Evolutionary conservation across 2,329 filamentous ascomycete genomes (phyloP).

Genomic region (Trichophaea hybrida): DNA sequence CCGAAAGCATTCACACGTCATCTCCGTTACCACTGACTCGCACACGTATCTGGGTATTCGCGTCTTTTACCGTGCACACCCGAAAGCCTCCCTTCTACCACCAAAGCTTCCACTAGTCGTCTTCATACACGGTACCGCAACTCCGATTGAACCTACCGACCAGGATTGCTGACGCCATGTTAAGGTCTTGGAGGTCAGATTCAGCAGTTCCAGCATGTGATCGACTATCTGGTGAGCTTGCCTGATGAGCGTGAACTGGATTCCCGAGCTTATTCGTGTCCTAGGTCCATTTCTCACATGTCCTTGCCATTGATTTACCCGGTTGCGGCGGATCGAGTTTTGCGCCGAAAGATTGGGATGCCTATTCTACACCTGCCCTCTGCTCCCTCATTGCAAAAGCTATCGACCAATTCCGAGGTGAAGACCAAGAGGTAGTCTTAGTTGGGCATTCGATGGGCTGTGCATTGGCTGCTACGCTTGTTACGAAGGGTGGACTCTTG

Average conservation of each 20-base stretch:
- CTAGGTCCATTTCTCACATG: slow-evolving; percentile 59
- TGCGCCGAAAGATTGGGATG: slow-evolving; percentile 53
- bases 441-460: slow-evolving; percentile 87
- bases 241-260: not conserved
- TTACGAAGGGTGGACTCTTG: slow-evolving; percentile 30
- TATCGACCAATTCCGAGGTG: slow-evolving; percentile 54
- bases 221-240: slow-evolving; percentile 52
- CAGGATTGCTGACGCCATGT: slow-evolving; percentile 1
- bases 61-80: slow-evolving; percentile 70
- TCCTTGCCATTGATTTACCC: slow-evolving; percentile 74
- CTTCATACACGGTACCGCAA: slow-evolving; percentile 62
- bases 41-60: slow-evolving; percentile 62
- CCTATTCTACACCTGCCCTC: slow-evolving; percentile 65
- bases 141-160: not conserved
- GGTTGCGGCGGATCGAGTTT: slow-evolving; percentile 76
- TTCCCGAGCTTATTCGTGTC: not conserved
- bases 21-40: slow-evolving; percentile 55
- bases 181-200: slow-evolving; percentile 63
- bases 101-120: slow-evolving; percentile 69
- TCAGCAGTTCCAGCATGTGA: slow-evolving; percentile 69
- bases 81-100: slow-evolving; percentile 68
- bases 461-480: slow-evolving; percentile 58
- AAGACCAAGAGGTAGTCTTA: slow-evolving; percentile 58
- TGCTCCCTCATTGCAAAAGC: slow-evolving; percentile 58
- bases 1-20: slow-evolving; percentile 56